Evolutionary conservation across 2,329 filamentous ascomycete genomes (phyloP), one percentile per base, ranked within the genome.

Genomic region (Phyllosticta citribraziliensis): DNA sequence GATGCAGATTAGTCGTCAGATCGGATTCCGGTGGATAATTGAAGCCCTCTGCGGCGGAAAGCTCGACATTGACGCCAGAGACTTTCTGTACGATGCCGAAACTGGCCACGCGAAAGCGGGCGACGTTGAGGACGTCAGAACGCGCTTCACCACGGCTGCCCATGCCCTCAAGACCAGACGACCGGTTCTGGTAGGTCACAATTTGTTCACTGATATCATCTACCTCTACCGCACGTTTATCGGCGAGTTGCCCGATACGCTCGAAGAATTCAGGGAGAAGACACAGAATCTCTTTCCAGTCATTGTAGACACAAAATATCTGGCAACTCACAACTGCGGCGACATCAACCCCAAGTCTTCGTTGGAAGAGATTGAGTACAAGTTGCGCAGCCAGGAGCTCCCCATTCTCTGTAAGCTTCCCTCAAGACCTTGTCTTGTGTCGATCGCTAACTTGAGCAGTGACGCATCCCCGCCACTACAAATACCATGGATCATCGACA

Each of bases 161-260:
- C 66, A 70, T 5, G 69, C 73, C 5, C 67, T 86, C 12, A 75
- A 74, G 52, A 68, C 71, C 20, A 78, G 75, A 20, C 75, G 78
- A 14, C 77, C 79, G 2, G 74, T 84, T 0, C 66, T 88, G 0
- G 77, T 88, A 2, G 84, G 85, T 0, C 85, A 88, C 72, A 88
- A 88, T 66, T 76, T 84, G 62, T 83, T 88, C 64, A 79, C 81
- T 1, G 85, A 88, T 65, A 74, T 88, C 2, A 79, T 83, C 40
- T 87, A 87, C 66, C 71, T 88, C 40, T 85, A 87, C 69, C 72
- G 76, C n/a, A 80, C 79, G 1, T 88, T 88, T 69, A 75, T 87
- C 56, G 83, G 82, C 1, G 64, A 72, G 1, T 73, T 88, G 1
- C 86, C 85, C 0, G 71, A 75, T 2, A 80, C 74, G 0, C 69